phyloP scores from a whole-genome alignment of 108 stramenopile genomes.

The Fistulifera pelliculosa region DNA sequence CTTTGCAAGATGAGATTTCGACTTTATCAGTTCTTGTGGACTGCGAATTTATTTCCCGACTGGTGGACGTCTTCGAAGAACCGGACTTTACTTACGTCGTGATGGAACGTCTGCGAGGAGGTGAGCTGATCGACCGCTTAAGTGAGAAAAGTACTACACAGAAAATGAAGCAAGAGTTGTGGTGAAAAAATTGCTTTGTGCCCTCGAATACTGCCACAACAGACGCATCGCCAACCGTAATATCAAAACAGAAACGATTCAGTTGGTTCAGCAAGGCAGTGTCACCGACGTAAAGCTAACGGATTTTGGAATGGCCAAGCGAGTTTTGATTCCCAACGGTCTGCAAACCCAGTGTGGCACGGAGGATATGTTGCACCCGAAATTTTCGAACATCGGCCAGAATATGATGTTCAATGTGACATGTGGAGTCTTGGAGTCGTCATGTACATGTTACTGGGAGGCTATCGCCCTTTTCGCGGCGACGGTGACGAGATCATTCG shows the following conservation, averaged over 20 bases:
- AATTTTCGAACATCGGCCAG: conserved; percentile 44
- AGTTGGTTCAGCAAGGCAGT: conserved; percentile 68
- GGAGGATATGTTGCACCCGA: conserved; percentile 88
- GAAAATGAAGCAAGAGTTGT: conserved; percentile 68
- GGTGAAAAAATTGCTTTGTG: conserved; percentile 47
- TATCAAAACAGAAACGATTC: conserved; percentile 81
- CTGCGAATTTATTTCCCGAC: conserved; percentile 55
- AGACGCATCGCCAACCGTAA: conserved; percentile 75
- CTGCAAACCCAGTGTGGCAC: conserved; percentile 80
- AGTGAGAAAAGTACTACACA: conserved; percentile 62
- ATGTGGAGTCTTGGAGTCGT: conserved; percentile 97
- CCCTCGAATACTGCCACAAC: conserved; percentile 77
- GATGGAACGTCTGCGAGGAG: conserved; percentile 75
- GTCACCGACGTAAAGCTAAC: conserved; percentile 91
- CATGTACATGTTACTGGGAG: conserved; percentile 88
- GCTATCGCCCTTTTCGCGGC: conserved; percentile 85
- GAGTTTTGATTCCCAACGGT: conserved; percentile 49
- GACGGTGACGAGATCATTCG: conserved; percentile 56
- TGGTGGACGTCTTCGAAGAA: conserved; percentile 68
- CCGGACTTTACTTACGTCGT: conserved; percentile 59
- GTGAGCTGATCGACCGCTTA: conserved; percentile 89
- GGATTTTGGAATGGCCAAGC: conserved; percentile 95
- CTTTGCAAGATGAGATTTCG: conserved; percentile 57
- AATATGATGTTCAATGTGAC: conserved; percentile 71
- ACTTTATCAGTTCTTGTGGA: conserved; percentile 42